Conservation (phyloP, 331 rosid species). For the Telfairia occidentalis region DNA sequence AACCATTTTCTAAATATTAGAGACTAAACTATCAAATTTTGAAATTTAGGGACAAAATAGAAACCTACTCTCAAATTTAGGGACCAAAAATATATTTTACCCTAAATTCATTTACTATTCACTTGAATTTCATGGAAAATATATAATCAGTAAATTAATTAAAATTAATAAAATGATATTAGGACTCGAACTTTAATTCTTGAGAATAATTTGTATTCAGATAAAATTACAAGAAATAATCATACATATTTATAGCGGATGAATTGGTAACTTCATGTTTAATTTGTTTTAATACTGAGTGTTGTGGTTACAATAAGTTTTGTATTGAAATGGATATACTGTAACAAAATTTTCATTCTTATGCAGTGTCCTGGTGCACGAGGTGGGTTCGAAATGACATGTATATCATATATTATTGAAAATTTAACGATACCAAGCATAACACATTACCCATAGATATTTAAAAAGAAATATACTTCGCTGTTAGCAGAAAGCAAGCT, state of each 20-base stretch:
- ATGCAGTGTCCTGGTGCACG: background rate
- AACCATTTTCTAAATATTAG: no score
- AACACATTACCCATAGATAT: background rate
- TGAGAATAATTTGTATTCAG: background rate
- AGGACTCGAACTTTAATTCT: no score
- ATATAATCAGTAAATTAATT: no score
- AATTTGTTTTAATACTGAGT: no score
- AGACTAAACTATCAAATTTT: no score
- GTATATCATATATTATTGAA: background rate
- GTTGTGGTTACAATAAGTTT: background rate
- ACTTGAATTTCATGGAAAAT: background rate
- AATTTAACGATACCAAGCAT: background rate
- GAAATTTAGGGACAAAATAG: no score
- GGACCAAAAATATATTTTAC: no score
- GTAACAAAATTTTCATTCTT: background rate
- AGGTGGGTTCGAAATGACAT: background rate
- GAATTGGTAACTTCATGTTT: no score
- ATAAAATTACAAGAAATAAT: no score
- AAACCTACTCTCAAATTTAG: no score
- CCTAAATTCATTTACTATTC: no score
- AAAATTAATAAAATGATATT: background rate
- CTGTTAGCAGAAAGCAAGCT: background rate
- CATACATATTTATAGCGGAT: no score
- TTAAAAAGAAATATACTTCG: background rate
- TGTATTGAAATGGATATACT: background rate